These are phyloP conservation scores for Schwanniomyces etchellsii DNA, from an alignment of 1,139 yeast species.

Conservation along the genomic window DNA sequence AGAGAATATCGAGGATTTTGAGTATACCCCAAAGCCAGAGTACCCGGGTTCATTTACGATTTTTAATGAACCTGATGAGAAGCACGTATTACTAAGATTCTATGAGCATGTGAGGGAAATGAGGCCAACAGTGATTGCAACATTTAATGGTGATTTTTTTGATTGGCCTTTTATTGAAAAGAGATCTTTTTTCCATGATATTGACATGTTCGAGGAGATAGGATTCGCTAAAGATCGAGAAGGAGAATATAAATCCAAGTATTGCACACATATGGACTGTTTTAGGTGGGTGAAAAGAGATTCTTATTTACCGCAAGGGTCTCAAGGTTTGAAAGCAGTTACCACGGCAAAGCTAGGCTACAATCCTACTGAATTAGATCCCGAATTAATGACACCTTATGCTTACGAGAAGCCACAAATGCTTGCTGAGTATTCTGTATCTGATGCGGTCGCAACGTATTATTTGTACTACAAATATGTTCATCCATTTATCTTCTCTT, in stretches of 20 bases:
- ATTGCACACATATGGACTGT: constrained; percentile 97
- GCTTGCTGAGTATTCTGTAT: constrained; percentile 93
- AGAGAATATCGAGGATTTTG: constrained; percentile 93
- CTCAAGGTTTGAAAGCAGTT: constrained; percentile 97
- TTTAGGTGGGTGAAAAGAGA: constrained; percentile 99
- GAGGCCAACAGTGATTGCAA: constrained; percentile 91
- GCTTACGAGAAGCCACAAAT: constrained; percentile 92
- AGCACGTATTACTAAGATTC: constrained; percentile 65
- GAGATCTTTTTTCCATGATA: constrained; percentile 74
- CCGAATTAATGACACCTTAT: constrained; percentile 96
- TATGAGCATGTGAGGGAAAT: constrained; percentile 88
- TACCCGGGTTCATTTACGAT: constrained; percentile 87
- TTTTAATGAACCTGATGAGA: constrained; percentile 86
- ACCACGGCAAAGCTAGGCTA: constrained; percentile 95
- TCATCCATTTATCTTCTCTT: constrained; percentile 93
- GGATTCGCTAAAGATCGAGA: constrained; percentile 90
- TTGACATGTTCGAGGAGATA: constrained; percentile 88
- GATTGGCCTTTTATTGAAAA: constrained; percentile 99
- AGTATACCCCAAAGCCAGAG: constrained; percentile 96
- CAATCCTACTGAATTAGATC: constrained; percentile 94
- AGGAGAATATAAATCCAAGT: constrained; percentile 87
- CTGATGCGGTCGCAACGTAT: constrained; percentile 98
- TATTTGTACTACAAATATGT: constrained; percentile 94
- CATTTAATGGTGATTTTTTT: constrained; percentile 96
- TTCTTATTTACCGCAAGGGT: constrained; percentile 95